A percentile compares a stretch with the other conserved stretches of the same genome.
Conservation (phyloP, 495 filamentous ascomycete species). For the Tuber calosporum region DNA sequence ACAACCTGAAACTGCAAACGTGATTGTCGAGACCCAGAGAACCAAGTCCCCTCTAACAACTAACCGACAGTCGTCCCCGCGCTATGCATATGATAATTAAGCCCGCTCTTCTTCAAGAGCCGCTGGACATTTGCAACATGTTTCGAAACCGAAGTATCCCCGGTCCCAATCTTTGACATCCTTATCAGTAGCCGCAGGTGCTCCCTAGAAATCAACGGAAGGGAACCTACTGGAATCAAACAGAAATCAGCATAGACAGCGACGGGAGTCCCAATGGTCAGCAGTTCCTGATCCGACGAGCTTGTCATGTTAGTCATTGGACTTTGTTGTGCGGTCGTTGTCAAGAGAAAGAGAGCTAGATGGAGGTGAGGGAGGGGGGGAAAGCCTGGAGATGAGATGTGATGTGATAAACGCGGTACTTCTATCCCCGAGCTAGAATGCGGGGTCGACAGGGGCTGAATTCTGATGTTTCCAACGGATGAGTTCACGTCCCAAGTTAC, state of each 20-base stretch:
- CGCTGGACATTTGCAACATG: slow-evolving; percentile 85
- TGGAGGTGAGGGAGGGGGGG: background rate
- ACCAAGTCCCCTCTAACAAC: slow-evolving; percentile 37
- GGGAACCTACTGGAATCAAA: slow-evolving; percentile 60
- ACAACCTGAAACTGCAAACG: slow-evolving; percentile 13
- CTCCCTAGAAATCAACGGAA: slow-evolving; percentile 1
- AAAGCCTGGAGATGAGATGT: background rate
- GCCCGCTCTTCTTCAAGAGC: slow-evolving; percentile 68
- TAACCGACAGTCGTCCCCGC: slow-evolving; percentile 85
- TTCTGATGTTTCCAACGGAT: background rate
- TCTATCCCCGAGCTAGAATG: background rate
- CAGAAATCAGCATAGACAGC: slow-evolving; percentile 62
- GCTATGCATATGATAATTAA: slow-evolving; percentile 83
- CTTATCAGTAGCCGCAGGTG: slow-evolving; percentile 7
- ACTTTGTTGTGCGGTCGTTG: background rate
- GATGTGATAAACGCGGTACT: background rate
- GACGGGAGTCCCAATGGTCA: slow-evolving; percentile 23
- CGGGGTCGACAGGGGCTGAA: background rate
- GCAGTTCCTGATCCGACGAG: background rate
- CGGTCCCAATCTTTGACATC: slow-evolving; percentile 63
- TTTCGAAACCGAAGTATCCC: slow-evolving; percentile 69
- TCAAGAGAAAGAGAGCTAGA: background rate
- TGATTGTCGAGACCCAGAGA: background rate
- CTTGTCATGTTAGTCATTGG: background rate
- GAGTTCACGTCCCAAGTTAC: background rate